These are phyloP conservation scores for Colletotrichum sp. DNA, from an alignment of 2,329 filamentous ascomycete species.

Conservation along the genomic window DNA sequence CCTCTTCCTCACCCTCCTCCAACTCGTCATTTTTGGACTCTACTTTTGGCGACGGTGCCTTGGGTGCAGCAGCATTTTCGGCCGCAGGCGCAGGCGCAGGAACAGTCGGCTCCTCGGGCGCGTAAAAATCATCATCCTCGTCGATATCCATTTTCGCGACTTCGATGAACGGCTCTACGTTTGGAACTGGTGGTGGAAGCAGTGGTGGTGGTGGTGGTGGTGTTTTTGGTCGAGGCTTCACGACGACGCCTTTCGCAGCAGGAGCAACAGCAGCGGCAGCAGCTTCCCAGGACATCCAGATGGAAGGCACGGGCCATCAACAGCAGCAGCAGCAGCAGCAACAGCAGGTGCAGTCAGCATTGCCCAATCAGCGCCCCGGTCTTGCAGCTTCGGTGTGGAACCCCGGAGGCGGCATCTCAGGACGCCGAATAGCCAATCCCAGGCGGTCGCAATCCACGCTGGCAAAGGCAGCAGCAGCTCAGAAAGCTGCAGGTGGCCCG, in stretches of 20 bases:
- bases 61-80: background rate
- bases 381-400: background rate
- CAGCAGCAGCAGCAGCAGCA: background rate
- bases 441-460: background rate
- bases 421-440: background rate
- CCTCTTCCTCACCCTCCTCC: constrained; percentile 69
- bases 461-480: background rate
- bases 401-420: background rate
- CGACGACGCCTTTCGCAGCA: background rate
- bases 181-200: background rate
- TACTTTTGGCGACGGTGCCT: constrained; percentile 17
- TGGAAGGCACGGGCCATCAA: background rate
- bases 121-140: constrained; percentile 72
- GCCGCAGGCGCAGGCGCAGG: constrained; percentile 16
- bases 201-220: background rate
- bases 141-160: constrained; percentile 64
- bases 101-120: constrained; percentile 59
- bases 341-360: background rate
- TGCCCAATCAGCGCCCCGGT: background rate
- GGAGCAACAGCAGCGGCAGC: background rate
- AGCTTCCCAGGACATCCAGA: background rate
- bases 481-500: constrained; percentile 4
- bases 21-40: constrained; percentile 55
- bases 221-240: background rate
- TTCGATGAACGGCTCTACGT: background rate